Conservation (phyloP, 2,329 filamentous ascomycete species). For the Cytospora mali region DNA sequence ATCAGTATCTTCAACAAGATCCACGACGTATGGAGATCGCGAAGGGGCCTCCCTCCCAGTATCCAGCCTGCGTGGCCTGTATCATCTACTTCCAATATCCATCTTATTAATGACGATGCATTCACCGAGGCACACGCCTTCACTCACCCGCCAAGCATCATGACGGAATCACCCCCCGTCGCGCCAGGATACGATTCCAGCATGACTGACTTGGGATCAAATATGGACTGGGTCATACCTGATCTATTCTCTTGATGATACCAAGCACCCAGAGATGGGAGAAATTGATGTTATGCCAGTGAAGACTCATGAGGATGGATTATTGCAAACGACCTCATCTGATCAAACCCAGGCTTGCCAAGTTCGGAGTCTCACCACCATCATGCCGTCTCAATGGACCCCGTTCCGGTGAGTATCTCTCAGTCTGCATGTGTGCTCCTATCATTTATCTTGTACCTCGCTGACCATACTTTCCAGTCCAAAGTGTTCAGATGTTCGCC, state of each 20-base stretch:
- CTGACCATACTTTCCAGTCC: too few relatives aligned
- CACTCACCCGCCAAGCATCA: background rate
- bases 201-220: background rate
- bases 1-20: background rate
- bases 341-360: too few relatives aligned
- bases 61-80: background rate
- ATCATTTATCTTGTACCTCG: too few relatives aligned
- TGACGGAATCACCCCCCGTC: background rate
- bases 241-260: background rate
- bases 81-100: background rate
- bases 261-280: too few relatives aligned
- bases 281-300: too few relatives aligned
- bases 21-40: background rate
- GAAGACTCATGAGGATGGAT: too few relatives aligned
- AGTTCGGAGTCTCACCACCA: too few relatives aligned
- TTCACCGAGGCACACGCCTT: background rate
- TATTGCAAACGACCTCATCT: background rate
- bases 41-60: background rate
- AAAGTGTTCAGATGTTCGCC: too few relatives aligned
- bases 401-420: too few relatives aligned
- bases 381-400: too few relatives aligned
- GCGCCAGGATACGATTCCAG: too few relatives aligned
- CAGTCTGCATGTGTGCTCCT: too few relatives aligned
- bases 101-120: background rate
- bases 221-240: background rate